Evolutionary conservation across 2,329 filamentous ascomycete species (phyloP), one percentile per base, ranked within the genome.

Genomic region (Mycosphaerella sp.): DNA sequence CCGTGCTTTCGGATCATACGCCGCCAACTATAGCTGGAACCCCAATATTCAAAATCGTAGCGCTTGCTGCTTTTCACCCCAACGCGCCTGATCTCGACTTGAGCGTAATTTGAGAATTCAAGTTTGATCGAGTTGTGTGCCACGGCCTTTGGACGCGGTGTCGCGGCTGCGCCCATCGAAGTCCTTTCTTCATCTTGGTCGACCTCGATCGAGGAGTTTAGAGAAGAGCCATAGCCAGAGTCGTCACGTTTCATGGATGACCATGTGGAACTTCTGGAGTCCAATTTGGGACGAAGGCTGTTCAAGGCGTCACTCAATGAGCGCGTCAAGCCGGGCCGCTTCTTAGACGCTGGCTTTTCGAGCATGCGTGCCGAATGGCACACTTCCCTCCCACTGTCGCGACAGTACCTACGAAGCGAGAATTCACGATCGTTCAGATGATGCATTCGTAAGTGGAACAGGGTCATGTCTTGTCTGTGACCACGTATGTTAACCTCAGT

Each of bases 81-180:
- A 18, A 80, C 77, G 37, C 87, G 81, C 59, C 80, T 82, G 44
- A 98, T 73, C 58, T 95, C 87, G 36, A 97, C 82, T 62, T 93
- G 89, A 2, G 91, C 91, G 67, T 98, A 98, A 73, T 97, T 98
- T 59, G 89, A 94, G 68, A 96, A 98, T 67, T 97, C 91, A 30
- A 98, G 79, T 70, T 89, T 87, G 67, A 91, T 86, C 32, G 79
- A 85, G 68, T 95, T 89, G 27, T 47, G 50, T 6, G 51, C 41
- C 12, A 52, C 44, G 9, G 37, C 47, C 12, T 34, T 6, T 12
- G 51, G 44, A 34, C 53, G 49, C 6, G 46, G 25, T 21, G 47
- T 52, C 6, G 49, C 36, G 16, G 55, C 45, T n/a, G 48, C 32
- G 30, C 44, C 41, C 14, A 45, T 42, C 4, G 55, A 47, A 16